Conservation (phyloP, 352 stramenopile genomes). For the Phytophthora brassicae region DNA sequence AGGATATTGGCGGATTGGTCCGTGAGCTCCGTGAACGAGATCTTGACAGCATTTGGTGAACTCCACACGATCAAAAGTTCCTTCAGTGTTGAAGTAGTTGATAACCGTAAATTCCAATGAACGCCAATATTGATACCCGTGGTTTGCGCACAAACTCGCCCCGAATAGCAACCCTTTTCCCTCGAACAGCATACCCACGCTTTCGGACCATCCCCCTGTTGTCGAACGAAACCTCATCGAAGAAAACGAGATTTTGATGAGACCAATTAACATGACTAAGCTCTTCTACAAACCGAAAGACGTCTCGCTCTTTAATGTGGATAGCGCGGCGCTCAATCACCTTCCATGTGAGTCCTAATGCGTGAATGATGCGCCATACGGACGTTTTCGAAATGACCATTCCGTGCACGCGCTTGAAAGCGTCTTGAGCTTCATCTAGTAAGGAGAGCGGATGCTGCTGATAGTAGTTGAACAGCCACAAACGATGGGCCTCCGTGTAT, state of each 20-base stretch:
- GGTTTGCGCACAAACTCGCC: constrained; percentile 21
- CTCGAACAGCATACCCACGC: constrained; percentile 21
- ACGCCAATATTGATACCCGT: constrained; percentile 21
- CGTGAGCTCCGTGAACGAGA: constrained; percentile 28
- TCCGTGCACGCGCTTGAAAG: constrained; percentile 1
- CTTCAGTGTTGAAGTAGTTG: constrained; percentile 28
- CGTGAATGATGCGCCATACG: constrained; percentile 21
- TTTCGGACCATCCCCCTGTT: constrained; percentile 11
- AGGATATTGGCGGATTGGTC: constrained; percentile 8
- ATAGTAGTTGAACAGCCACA: constrained; percentile 22
- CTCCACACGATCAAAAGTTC: constrained; percentile 30
- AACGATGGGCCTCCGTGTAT: constrained; percentile 12
- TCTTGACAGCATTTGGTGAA: constrained; percentile 28
- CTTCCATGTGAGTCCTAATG: constrained; percentile 28
- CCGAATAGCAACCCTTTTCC: constrained; percentile 28
- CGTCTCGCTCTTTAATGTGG: constrained; percentile 30
- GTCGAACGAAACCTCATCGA: constrained; percentile 39
- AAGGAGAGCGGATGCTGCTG: constrained; percentile 12
- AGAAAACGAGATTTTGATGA: constrained; percentile 19
- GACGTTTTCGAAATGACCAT: constrained; percentile 3
- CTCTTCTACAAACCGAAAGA: constrained; percentile 31
- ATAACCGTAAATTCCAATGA: constrained; percentile 24
- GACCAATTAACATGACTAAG: constrained; percentile 17
- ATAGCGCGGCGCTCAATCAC: constrained; percentile 30
- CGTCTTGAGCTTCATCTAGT: constrained; percentile 27